A percentile compares a stretch with the other conserved stretches of the same genome.
Evolutionary conservation across 805 yeast species (phyloP).

Genomic region (Candida ipomoeae): DNA sequence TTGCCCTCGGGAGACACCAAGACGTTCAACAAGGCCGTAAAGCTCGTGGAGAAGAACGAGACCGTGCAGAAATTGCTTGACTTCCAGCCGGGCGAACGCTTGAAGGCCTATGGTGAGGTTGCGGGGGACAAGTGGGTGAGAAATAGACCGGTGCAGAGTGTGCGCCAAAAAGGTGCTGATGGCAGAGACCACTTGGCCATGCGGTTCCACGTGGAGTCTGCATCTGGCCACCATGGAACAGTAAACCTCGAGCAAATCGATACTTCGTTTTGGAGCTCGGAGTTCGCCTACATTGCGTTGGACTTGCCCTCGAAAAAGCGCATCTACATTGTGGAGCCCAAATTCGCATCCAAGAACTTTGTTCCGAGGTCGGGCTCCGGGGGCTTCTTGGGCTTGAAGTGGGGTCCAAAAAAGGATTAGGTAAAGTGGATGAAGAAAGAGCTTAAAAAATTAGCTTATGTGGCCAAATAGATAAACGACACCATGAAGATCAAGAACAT

Average conservation of each 20-base stretch:
- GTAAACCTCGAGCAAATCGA: slow-evolving; percentile 81
- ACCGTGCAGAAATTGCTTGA: slow-evolving; percentile 55
- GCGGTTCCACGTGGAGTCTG: slow-evolving; percentile 84
- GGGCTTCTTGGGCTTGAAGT: slow-evolving; percentile 76
- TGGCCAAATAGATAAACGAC: slow-evolving; percentile 12
- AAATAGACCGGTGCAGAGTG: slow-evolving; percentile 76
- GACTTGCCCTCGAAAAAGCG: slow-evolving; percentile 72
- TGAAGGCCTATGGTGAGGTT: slow-evolving; percentile 80
- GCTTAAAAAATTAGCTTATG: not conserved
- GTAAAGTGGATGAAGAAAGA: not conserved
- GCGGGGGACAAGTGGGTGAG: slow-evolving; percentile 77
- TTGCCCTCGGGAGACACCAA: slow-evolving; percentile 91
- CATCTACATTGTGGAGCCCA: slow-evolving; percentile 65
- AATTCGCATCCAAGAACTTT: slow-evolving; percentile 41
- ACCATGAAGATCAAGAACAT: slow-evolving; percentile 7
- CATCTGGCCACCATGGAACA: slow-evolving; percentile 54
- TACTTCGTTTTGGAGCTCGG: slow-evolving; percentile 59
- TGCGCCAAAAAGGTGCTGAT: slow-evolving; percentile 61
- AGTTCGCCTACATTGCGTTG: slow-evolving; percentile 65
- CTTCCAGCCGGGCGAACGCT: slow-evolving; percentile 50
- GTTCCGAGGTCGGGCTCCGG: slow-evolving; percentile 35
- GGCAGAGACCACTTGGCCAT: slow-evolving; percentile 78
- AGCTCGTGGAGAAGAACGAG: slow-evolving; percentile 65
- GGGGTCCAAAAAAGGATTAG: slow-evolving; percentile 72
- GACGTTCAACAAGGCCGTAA: slow-evolving; percentile 82